A percentile compares a stretch with the other conserved stretches of the same genome.
These are phyloP conservation scores for Lyophyllum atratum DNA, from an alignment of 768 basidiomycete genomes.

Conservation along the genomic window DNA sequence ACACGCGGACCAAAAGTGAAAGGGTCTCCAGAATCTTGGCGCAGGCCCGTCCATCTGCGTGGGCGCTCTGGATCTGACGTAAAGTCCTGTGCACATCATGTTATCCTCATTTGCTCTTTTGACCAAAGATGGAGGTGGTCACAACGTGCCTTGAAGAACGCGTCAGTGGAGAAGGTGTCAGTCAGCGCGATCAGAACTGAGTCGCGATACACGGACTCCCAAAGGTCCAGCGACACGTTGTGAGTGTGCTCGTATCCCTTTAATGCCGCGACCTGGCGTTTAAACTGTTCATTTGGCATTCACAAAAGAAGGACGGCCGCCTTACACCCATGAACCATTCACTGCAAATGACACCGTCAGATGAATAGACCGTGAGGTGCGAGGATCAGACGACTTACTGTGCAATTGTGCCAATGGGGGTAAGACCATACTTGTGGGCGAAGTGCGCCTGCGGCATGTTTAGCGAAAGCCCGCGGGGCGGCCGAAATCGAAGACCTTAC, in stretches of 20 bases:
- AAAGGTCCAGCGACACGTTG: conserved; percentile 72
- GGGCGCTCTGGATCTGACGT: conserved; percentile 57
- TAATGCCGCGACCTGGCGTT: conserved; percentile 73
- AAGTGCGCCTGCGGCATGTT: conserved; percentile 64
- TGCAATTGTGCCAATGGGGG: conserved; percentile 80
- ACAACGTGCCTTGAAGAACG: conserved; percentile 74
- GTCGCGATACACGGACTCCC: conserved; percentile 76
- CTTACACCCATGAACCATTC: conserved; percentile 92
- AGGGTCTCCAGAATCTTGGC: conserved; percentile 95
- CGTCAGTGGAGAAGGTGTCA: conserved; percentile 90
- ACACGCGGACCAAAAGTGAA: conserved; percentile 76
- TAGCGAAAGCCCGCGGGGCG: conserved; percentile 5
- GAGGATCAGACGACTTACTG: conserved; percentile 55
- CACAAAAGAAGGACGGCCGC: conserved; percentile 3
- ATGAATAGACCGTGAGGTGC: background rate
- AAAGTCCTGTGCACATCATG: conserved; percentile 50
- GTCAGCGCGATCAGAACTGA: conserved; percentile 77
- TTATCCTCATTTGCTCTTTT: background rate
- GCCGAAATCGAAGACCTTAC: conserved; percentile 41
- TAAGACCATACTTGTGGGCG: conserved; percentile 71
- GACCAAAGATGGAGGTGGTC: background rate
- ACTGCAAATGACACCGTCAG: conserved; percentile 34
- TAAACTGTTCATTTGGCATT: conserved; percentile 3
- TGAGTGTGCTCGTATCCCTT: conserved; percentile 83
- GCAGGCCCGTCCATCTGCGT: conserved; percentile 74